Evolutionary conservation across 805 yeast species (phyloP), one percentile per base, ranked within the genome.

Genomic region (Hermanozyma aechmeae): DNA sequence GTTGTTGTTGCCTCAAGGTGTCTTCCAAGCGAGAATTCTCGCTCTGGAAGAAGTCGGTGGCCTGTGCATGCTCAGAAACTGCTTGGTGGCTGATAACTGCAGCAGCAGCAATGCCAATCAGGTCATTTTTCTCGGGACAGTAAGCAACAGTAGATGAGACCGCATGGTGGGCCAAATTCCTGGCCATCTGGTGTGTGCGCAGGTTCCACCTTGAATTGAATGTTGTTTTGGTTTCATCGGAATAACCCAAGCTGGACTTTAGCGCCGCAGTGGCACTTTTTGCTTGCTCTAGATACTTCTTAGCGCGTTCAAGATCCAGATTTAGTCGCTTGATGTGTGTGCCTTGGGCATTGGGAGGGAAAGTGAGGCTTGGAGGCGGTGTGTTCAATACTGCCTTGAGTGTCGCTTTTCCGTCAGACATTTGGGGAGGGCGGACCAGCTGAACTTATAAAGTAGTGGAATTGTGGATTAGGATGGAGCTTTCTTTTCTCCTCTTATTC

Each of bases 21-120:
- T n/a, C n/a, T n/a, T n/a, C n/a, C n/a, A n/a, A n/a, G n/a, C n/a
- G n/a, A n/a, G n/a, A n/a, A n/a, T n/a, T n/a, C n/a, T n/a, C n/a
- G n/a, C n/a, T n/a, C n/a, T n/a, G n/a, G 20, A 17, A 17, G 20
- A 17, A 17, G 20, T 7, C 20, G 7, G 20, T 10, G 9, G 41
- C 32, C 10, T 20, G 16, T 3, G 22, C 22, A 12, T 42, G 44
- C 16, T 38, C 36, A 5, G 18, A 12, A 3, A 42, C 44, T 4
- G 40, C 37, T 6, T 26, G 30, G 29, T 24, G 32, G 16, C 41
- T 38, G 20, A 35, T 17, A 6, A 34, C 35, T 12, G 40, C 35
- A 8, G 44, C 46, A 10, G 39, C 34, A 16, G 44, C 46, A 13
- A 42, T 42, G n/a, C 44, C 46, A 11, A 42, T 42, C 43, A 38